Evolutionary conservation across 139 green algal species (phyloP), one percentile per base, ranked within the genome.

Genomic region (Trebouxia sp.): DNA sequence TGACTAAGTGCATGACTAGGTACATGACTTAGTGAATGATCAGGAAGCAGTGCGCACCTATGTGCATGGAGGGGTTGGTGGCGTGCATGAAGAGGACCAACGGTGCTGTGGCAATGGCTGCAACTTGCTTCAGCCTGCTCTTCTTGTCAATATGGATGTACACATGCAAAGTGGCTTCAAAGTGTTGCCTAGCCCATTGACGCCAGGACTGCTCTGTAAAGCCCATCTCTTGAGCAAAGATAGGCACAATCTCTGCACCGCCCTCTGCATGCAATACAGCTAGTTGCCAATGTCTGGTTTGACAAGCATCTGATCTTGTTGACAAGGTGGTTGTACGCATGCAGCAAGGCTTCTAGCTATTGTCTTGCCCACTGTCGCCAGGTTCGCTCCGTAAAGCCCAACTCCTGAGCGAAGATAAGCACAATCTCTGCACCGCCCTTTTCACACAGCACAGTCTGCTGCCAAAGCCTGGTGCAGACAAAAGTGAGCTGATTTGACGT

Each of bases 1-100:
- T n/a, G n/a, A n/a, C n/a, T n/a, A n/a, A n/a, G n/a, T n/a, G n/a
- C n/a, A n/a, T n/a, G n/a, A n/a, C n/a, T n/a, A n/a, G n/a, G n/a
- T n/a, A n/a, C n/a, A n/a, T n/a, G n/a, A n/a, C n/a, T n/a, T n/a
- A n/a, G n/a, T n/a, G n/a, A n/a, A n/a, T n/a, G n/a, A n/a, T n/a
- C n/a, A n/a, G n/a, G n/a, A n/a, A 35, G 28, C 14, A 15, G 5
- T 24, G 58, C 28, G 30, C 62, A 84, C 83, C 83, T 79, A 48
- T 70, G 65, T 81, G 51, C 69, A 89, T 43, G 22, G 83, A 67
- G 9, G 85, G 85, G 83, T 88, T 89, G 62, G 85, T 89, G 6
- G 80, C 50, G 76, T 89, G 85, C 74, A 89, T 84, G 15, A 85
- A 42, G 30, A 89, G 78, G 70, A 81, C 45, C 12, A 84, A 35